Conservation (phyloP, 768 basidiomycete species). For the Cystofilobasidium macerans region DNA sequence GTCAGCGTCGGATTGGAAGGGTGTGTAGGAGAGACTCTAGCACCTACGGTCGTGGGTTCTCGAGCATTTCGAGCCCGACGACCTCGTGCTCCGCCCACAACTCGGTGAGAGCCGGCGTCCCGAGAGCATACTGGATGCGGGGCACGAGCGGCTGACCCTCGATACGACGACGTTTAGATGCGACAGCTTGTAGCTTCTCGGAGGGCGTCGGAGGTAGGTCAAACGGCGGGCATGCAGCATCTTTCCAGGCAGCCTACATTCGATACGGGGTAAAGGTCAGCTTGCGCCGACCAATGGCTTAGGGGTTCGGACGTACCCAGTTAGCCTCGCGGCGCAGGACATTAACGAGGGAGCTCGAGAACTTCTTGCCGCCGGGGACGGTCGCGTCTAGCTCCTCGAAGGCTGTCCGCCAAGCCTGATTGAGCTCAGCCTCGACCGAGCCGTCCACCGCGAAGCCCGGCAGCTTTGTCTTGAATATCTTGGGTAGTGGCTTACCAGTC, state of each 20-base stretch:
- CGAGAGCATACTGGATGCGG: constrained; percentile 2
- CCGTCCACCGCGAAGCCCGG: background rate
- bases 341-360: constrained; percentile 10
- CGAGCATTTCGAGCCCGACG: background rate
- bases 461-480: background rate
- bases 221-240: constrained; percentile 11
- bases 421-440: background rate
- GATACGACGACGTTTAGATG: constrained; percentile 12
- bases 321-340: constrained; percentile 19
- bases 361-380: constrained; percentile 11
- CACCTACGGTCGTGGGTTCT: constrained; percentile 17
- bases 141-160: constrained; percentile 10
- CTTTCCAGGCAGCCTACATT: constrained; percentile 19
- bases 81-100: constrained; percentile 18
- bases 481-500: background rate
- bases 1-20: no score
- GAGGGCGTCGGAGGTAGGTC: constrained; percentile 10
- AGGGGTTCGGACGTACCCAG: constrained; percentile 12
- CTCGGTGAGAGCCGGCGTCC: constrained; percentile 16
- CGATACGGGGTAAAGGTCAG: background rate
- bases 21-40: no score
- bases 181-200: constrained; percentile 2
- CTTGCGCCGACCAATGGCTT: background rate
- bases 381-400: constrained; percentile 18
- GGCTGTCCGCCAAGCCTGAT: background rate